Evolutionary conservation across 192 early-diverging fungal genomes (phyloP).

Genomic region (Backusella tuberculispora): DNA sequence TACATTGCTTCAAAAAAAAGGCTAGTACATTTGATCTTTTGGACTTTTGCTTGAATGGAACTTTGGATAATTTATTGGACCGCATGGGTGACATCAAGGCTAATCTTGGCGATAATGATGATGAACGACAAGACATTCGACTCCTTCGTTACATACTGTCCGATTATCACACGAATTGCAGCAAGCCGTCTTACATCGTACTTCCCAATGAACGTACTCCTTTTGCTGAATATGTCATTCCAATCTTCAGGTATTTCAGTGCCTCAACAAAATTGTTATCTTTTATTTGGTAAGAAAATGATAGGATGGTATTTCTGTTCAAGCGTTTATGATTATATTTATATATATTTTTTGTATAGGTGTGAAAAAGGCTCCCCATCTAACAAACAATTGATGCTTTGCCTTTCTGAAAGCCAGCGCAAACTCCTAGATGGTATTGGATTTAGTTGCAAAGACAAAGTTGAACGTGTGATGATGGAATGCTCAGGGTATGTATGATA

Average conservation of each 20-base stretch:
- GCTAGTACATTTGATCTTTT: constrained; percentile 6
- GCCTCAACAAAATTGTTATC: constrained; percentile 10
- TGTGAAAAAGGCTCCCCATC: constrained; percentile 2
- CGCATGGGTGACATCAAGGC: constrained; percentile 2
- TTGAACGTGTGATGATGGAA: constrained; percentile 17
- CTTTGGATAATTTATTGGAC: not conserved
- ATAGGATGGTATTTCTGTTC: not conserved
- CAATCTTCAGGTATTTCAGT: constrained; percentile 16
- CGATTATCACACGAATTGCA: constrained; percentile 19
- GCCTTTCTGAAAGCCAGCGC: not conserved
- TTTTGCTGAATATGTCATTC: constrained; percentile 18
- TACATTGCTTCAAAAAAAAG: constrained; percentile 20
- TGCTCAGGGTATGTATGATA: constrained; percentile 21
- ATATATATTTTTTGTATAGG: not conserved
- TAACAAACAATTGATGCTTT: constrained; percentile 4
- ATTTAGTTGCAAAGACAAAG: constrained; percentile 15
- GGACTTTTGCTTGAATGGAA: constrained; percentile 5
- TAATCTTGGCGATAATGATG: not conserved
- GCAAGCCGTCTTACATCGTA: not conserved
- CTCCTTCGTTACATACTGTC: not conserved
- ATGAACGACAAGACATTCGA: constrained; percentile 8
- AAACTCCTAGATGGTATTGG: not conserved
- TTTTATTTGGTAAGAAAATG: constrained; percentile 15
- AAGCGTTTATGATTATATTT: not conserved
- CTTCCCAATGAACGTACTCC: constrained; percentile 18